These are phyloP conservation scores for Candida dendrica DNA, from an alignment of 805 yeast genomes.

Conservation along the genomic window DNA sequence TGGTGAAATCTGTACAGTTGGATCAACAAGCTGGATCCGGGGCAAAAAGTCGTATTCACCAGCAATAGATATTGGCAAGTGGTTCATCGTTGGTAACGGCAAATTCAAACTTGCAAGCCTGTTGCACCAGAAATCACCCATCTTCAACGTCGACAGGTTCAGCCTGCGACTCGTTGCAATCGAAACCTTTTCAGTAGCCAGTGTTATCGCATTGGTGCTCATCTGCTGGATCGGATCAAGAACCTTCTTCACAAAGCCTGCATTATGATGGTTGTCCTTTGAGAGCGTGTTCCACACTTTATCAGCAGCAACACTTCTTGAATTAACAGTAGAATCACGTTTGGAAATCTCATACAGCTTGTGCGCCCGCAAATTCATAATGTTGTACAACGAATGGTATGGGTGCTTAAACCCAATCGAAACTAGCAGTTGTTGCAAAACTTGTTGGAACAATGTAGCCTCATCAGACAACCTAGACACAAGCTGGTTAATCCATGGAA, in stretches of 20 bases:
- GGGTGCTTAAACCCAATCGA: slow-evolving; percentile 55
- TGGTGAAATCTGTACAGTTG: slow-evolving; percentile 51
- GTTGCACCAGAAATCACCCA: slow-evolving; percentile 53
- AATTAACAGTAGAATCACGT: slow-evolving; percentile 31
- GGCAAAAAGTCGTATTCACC: slow-evolving; percentile 42
- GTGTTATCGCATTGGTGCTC: slow-evolving; percentile 40
- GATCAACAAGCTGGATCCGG: slow-evolving; percentile 36
- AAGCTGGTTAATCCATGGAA: slow-evolving; percentile 80
- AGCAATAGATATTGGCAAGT: slow-evolving; percentile 32
- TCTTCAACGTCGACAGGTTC: slow-evolving; percentile 25
- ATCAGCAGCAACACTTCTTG: slow-evolving; percentile 47
- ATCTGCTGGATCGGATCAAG: slow-evolving; percentile 41
- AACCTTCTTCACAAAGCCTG: slow-evolving; percentile 22
- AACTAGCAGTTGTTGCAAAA: slow-evolving; percentile 40
- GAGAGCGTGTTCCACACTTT: slow-evolving; percentile 36
- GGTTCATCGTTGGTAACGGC: slow-evolving; percentile 64
- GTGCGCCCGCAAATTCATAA: slow-evolving; percentile 51
- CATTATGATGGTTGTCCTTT: slow-evolving; percentile 14
- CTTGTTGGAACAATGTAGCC: slow-evolving; percentile 43
- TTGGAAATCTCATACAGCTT: slow-evolving; percentile 22
- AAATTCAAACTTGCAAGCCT: slow-evolving; percentile 35
- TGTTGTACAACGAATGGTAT: slow-evolving; percentile 58
- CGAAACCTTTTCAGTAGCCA: slow-evolving; percentile 41
- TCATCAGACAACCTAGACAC: slow-evolving; percentile 59
- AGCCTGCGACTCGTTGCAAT: slow-evolving; percentile 16